A percentile compares a stretch with the other conserved stretches of the same genome.
phyloP scores from a whole-genome alignment of 768 basidiomycete species.

The Cantharellus cinnabarinus region DNA sequence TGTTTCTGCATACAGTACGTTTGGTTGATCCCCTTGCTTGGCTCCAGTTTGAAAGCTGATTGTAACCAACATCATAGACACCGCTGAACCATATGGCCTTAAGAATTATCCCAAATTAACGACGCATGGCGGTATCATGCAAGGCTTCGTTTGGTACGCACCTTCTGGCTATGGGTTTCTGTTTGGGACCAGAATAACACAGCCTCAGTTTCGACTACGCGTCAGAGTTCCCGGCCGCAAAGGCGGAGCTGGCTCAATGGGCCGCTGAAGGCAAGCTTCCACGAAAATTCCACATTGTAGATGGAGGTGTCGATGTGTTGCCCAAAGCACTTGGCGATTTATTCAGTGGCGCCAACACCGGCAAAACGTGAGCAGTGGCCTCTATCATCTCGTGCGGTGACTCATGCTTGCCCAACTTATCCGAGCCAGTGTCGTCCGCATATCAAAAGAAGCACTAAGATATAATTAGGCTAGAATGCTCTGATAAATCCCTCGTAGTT shows the following conservation, averaged over 20 bases:
- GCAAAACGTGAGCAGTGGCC: neutral
- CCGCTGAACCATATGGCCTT: neutral
- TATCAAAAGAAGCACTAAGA: too few species aligned
- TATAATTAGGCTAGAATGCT: too few species aligned
- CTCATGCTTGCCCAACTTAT: too few species aligned
- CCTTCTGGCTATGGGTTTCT: neutral
- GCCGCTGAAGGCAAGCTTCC: constrained; percentile 56
- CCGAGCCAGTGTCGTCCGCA: too few species aligned
- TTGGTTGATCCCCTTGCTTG: constrained; percentile 24
- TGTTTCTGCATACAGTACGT: constrained; percentile 44
- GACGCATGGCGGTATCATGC: constrained; percentile 50
- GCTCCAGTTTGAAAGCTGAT: neutral
- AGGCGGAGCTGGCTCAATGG: constrained; percentile 33
- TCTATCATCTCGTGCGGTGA: neutral
- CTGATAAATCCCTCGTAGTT: too few species aligned
- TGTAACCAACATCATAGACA: neutral
- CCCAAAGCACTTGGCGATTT: constrained; percentile 16
- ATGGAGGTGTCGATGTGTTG: constrained; percentile 57
- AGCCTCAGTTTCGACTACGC: constrained; percentile 50
- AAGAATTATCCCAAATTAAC: constrained; percentile 30
- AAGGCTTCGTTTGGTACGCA: constrained; percentile 61
- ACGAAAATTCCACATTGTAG: constrained; percentile 57
- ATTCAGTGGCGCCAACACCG: neutral
- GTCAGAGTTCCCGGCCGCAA: constrained; percentile 34
- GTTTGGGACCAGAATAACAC: neutral